Base-by-base conservation (phyloP, 495 filamentous ascomycete genomes). In the Xylona heveae region DNA sequence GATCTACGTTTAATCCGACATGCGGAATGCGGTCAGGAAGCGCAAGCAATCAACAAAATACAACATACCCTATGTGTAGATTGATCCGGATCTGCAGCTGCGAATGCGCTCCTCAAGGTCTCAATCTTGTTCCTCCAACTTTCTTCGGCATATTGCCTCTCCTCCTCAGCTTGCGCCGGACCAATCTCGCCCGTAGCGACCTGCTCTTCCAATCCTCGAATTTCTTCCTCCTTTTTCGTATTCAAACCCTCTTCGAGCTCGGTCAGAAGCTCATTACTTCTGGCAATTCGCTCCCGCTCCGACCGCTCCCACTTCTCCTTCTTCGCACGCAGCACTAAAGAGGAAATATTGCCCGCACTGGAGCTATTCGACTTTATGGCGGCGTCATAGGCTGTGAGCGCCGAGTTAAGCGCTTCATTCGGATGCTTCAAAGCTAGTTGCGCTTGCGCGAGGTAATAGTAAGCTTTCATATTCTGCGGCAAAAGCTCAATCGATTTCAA, bases 401-500 rank as follows among this genome's bases (percentile, higher is more conserved):
- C 80, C 21, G 70, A 66, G 3, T 62, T 46, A 18, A 84, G 62
- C 0, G 88, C 82, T 41, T 78, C 77, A 37, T 77, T 66, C 15
- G 74, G 75, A 41, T 76, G 68, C 36, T 69, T 53, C 2, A 94
- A 61, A 1, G 62, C 65, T 14, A 91, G 62, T 39, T 90, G 73
- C 3, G 82, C 80, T 48, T 88, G 75, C 3, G 82, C 74, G 6
- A 91, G 70, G 53, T 82, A 75, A 44, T 71, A 84, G 53, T 68
- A 67, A 8, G 77, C 83, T 55, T 97, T 97, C 45, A 93, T 61
- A 31, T 68, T 71, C 26, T 65, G 54, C 23, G 60, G 49, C 33
- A 63, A 53, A 5, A 92, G 59, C 3, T 68, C 57, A 36, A 97
- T 73, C 31, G 77, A 73, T 24, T 61, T 55, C 15, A 73, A 49